These are phyloP conservation scores for Pachysandra terminalis DNA, from an alignment of 164 flowering plant species.

Conservation along the genomic window DNA sequence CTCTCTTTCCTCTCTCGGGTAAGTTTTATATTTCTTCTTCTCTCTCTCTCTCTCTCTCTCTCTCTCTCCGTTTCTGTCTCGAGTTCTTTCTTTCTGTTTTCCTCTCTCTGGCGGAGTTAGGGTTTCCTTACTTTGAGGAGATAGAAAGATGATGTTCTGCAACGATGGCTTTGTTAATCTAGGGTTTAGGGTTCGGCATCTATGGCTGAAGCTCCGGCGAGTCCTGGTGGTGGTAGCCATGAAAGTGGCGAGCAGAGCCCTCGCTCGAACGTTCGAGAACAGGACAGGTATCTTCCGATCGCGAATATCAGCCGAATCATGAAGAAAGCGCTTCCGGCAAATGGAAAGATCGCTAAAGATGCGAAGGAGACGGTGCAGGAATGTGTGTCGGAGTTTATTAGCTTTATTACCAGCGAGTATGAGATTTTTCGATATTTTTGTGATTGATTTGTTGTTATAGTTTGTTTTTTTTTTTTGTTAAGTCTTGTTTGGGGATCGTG, in stretches of 20 bases:
- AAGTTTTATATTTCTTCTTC: constrained; percentile 17
- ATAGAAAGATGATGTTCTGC: constrained; percentile 8
- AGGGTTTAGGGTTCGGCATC: constrained; percentile 15
- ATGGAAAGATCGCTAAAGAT: constrained; percentile 70
- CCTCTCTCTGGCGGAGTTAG: constrained; percentile 3
- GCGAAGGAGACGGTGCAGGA: constrained; percentile 82
- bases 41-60: constrained; percentile 29
- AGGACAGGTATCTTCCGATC: constrained; percentile 68
- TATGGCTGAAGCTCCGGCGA: constrained; percentile 55
- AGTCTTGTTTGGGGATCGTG: not conserved
- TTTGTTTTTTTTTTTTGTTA: not conserved
- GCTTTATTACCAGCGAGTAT: constrained; percentile 75
- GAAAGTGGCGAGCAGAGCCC: constrained; percentile 72
- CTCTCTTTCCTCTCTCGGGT: constrained; percentile 6
- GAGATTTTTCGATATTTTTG: constrained; percentile 11
- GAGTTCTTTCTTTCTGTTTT: not conserved
- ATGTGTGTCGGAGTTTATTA: constrained; percentile 75
- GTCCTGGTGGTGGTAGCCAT: constrained; percentile 53
- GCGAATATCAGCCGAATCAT: constrained; percentile 65
- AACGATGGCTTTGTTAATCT: not conserved
- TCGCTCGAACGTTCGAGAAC: constrained; percentile 59
- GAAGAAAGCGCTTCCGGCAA: too few relatives aligned
- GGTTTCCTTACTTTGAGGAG: not conserved
- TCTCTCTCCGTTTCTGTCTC: constrained; percentile 5
- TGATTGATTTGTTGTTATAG: not conserved